These are phyloP conservation scores for Sporothrix protearum DNA, from an alignment of 2,329 filamentous ascomycete species.

Conservation along the genomic window DNA sequence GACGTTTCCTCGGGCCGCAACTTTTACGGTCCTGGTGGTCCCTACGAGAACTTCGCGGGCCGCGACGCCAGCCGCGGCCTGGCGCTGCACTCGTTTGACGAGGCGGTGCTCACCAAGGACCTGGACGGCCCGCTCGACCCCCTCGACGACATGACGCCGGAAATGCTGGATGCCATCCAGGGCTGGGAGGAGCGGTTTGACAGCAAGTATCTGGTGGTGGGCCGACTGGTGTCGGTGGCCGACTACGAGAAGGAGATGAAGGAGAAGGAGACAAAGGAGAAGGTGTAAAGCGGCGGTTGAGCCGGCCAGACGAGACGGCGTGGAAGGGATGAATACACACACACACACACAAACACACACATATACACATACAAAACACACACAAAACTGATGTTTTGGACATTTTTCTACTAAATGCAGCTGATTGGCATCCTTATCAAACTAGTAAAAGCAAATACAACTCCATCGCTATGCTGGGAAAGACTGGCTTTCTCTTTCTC, in stretches of 20 bases:
- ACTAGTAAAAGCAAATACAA: not conserved
- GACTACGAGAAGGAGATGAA: conserved; percentile 36
- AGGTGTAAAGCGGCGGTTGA: too few species aligned
- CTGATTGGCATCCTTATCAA: not conserved
- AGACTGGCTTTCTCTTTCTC: not conserved
- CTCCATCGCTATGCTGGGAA: not conserved
- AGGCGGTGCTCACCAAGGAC: conserved; percentile 91
- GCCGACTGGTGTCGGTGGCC: conserved; percentile 64
- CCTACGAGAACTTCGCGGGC: conserved; percentile 94
- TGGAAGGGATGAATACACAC: too few species aligned
- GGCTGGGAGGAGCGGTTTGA: conserved; percentile 93
- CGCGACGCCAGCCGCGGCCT: conserved; percentile 84
- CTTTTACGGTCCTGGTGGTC: conserved; percentile 94
- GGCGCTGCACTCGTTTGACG: conserved; percentile 88
- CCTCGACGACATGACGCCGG: conserved; percentile 65
- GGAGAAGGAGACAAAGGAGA: conserved; percentile 10
- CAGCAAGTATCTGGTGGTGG: conserved; percentile 95
- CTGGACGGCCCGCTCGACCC: conserved; percentile 77
- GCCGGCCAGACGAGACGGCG: too few species aligned
- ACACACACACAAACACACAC: too few species aligned
- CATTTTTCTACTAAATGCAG: not conserved
- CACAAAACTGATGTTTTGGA: not conserved
- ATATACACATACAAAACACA: too few species aligned
- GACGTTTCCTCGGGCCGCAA: conserved; percentile 83
- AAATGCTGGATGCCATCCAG: conserved; percentile 76